Evolutionary conservation across 106 monocot species (phyloP).

Genomic region (Apostasia shenzhenica): DNA sequence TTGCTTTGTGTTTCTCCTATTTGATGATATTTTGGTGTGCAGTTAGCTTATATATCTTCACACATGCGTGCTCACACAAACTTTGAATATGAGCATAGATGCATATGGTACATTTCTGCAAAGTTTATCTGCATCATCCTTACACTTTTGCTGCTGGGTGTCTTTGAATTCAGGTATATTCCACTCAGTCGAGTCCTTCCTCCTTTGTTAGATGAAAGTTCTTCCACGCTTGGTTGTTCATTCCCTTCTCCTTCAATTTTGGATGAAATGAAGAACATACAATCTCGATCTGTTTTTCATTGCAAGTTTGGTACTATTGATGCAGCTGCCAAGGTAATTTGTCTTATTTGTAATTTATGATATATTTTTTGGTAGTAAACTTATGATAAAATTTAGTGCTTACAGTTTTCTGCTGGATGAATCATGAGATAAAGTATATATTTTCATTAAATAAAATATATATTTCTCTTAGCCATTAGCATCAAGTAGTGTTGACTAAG

Average conservation of each 20-base stretch:
- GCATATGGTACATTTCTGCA: no score
- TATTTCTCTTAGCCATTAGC: no score
- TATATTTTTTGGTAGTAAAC: background rate
- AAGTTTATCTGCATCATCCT: background rate
- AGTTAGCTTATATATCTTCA: no score
- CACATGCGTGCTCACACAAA: no score
- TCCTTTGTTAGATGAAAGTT: conserved; percentile 31
- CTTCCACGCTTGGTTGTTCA: conserved; percentile 27
- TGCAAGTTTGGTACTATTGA: conserved; percentile 71
- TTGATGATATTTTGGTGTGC: no score
- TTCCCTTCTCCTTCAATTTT: conserved; percentile 27
- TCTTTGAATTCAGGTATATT: conserved; percentile 65
- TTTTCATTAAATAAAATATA: no score
- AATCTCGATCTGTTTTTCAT: conserved; percentile 29
- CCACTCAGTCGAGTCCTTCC: conserved; percentile 56
- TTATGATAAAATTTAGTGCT: background rate
- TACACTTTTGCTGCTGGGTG: conserved; percentile 1
- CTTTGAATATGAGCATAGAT: no score
- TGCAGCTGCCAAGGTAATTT: conserved; percentile 80
- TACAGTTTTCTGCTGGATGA: background rate
- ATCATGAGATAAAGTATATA: no score
- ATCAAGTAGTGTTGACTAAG: no score
- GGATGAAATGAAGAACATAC: conserved; percentile 16
- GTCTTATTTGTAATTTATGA: background rate
- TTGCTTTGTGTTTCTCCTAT: no score